A percentile compares a stretch with the other conserved stretches of the same genome.
Conservation (phyloP, 352 stramenopile species). For the Pythium dissimile region DNA sequence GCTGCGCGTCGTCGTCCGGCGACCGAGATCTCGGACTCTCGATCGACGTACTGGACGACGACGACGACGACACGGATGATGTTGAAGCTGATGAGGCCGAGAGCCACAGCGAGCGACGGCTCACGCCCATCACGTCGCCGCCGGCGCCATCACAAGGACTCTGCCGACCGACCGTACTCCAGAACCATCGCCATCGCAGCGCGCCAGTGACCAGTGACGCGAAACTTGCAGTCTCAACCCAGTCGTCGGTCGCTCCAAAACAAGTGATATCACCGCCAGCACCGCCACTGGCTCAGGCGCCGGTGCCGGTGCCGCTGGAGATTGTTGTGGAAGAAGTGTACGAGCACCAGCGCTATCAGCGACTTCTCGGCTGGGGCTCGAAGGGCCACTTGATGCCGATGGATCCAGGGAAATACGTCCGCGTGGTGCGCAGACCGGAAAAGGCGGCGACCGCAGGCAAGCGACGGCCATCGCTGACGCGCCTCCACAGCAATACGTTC, state of each 20-base stretch:
- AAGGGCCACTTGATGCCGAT: conserved; percentile 71
- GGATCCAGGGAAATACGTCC: conserved; percentile 67
- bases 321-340: conserved; percentile 47
- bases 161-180: conserved; percentile 15
- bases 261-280: neutral
- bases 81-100: neutral
- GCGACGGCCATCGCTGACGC: conserved; percentile 3
- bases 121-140: conserved; percentile 20
- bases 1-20: no score
- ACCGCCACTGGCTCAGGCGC: neutral
- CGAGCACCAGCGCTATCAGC: conserved; percentile 70
- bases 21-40: conserved; percentile 5
- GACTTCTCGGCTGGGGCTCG: conserved; percentile 67
- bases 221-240: neutral
- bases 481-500: conserved; percentile 18
- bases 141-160: conserved; percentile 10
- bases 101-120: neutral
- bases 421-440: conserved; percentile 21
- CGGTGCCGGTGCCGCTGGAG: neutral
- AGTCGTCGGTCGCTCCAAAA: neutral
- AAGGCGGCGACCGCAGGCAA: neutral
- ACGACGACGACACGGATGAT: neutral
- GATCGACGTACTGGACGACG: conserved; percentile 13
- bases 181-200: conserved; percentile 19
- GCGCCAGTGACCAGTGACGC: neutral